Evolutionary conservation across 2,329 filamentous ascomycete genomes (phyloP).

Genomic region (Diaporthe destruens): DNA sequence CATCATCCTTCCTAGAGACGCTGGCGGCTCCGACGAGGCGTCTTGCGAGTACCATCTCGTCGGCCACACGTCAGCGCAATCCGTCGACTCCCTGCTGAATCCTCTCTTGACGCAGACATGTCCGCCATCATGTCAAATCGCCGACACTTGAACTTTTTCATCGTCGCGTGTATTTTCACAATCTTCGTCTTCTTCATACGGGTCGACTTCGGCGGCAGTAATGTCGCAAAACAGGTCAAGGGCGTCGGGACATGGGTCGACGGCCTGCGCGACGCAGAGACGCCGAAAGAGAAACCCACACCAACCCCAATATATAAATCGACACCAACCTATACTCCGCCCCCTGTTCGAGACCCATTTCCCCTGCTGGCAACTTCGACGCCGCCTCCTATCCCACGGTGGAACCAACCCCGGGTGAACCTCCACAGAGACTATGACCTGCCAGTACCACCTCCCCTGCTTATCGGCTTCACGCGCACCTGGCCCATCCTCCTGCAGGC

Average conservation of each 20-base stretch:
- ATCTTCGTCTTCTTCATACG: slow-evolving; percentile 35
- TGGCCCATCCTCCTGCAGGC: slow-evolving; percentile 68
- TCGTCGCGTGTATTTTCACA: slow-evolving; percentile 20
- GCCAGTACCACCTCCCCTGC: slow-evolving; percentile 60
- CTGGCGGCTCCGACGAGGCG: neutral
- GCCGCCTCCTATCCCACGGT: slow-evolving; percentile 57
- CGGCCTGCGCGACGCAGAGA: neutral
- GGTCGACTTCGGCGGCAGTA: neutral
- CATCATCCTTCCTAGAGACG: neutral
- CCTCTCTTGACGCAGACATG: neutral
- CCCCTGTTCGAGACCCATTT: slow-evolving; percentile 57
- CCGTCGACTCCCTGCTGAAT: no score
- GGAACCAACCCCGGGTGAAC: slow-evolving; percentile 57
- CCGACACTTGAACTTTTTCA: slow-evolving; percentile 20
- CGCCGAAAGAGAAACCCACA: neutral
- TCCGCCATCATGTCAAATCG: slow-evolving; percentile 30
- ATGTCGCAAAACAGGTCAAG: slow-evolving; percentile 21
- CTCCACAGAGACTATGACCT: slow-evolving; percentile 55
- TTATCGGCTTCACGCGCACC: slow-evolving; percentile 71
- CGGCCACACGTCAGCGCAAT: neutral
- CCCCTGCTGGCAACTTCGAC: slow-evolving; percentile 53
- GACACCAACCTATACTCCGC: slow-evolving; percentile 45
- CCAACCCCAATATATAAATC: slow-evolving; percentile 45
- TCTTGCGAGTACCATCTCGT: neutral
- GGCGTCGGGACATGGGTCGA: slow-evolving; percentile 24